These are phyloP conservation scores for Candida maltosa DNA, from an alignment of 805 yeast genomes.

Conservation along the genomic window DNA sequence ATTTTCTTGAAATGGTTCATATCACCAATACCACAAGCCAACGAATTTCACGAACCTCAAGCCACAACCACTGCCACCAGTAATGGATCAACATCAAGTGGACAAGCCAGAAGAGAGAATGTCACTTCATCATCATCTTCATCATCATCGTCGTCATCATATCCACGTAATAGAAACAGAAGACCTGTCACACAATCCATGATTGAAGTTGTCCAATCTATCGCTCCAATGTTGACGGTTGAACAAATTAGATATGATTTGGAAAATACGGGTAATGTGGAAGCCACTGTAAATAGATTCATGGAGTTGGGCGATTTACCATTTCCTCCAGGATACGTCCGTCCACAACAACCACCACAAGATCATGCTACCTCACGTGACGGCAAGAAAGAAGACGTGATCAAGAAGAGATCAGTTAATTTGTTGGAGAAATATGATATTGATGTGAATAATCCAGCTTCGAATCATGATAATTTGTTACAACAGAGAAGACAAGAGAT, in stretches of 20 bases:
- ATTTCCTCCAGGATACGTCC: slow-evolving; percentile 41
- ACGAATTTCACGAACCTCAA: slow-evolving; percentile 7
- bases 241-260: slow-evolving; percentile 75
- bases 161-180: slow-evolving; percentile 14
- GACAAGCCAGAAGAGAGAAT: slow-evolving; percentile 1
- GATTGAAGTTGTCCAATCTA: slow-evolving; percentile 81
- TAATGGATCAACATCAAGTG: slow-evolving; percentile 2
- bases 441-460: slow-evolving; percentile 16
- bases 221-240: slow-evolving; percentile 69
- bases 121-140: slow-evolving; percentile 4
- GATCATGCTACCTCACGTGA: slow-evolving; percentile 8
- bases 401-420: slow-evolving; percentile 10
- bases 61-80: slow-evolving; percentile 1
- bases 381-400: slow-evolving; percentile 3
- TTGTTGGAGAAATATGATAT: slow-evolving; percentile 44
- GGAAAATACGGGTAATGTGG: slow-evolving; percentile 75
- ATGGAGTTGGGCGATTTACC: slow-evolving; percentile 62
- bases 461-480: slow-evolving; percentile 12
- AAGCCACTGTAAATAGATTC: slow-evolving; percentile 70
- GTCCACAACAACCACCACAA: slow-evolving; percentile 15
- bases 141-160: not conserved
- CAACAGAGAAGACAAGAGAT: slow-evolving; percentile 34
- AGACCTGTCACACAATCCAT: slow-evolving; percentile 62
- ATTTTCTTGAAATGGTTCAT: slow-evolving; percentile 65
- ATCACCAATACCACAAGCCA: slow-evolving; percentile 50